A percentile compares a stretch with the other conserved stretches of the same genome.
Evolutionary conservation across 345 rosid genomes (phyloP).

Genomic region (Melaleuca alternifolia): DNA sequence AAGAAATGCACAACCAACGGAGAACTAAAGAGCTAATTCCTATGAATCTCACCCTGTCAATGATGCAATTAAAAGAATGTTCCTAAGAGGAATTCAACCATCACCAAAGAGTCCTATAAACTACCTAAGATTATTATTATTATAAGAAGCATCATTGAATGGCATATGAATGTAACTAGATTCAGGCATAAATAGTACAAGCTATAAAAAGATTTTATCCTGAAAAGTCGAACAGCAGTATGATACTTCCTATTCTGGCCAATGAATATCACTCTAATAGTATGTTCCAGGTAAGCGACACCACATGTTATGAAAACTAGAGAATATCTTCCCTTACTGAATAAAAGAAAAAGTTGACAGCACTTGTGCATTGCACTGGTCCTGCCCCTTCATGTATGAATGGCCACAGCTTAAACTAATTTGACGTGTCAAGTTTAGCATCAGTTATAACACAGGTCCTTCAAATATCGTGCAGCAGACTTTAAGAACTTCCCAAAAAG

Average conservation of each 20-base stretch:
- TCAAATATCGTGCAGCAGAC: not conserved
- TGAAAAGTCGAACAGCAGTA: not conserved
- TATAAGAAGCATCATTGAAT: not conserved
- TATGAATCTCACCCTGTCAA: not conserved
- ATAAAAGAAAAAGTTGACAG: not conserved
- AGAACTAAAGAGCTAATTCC: not conserved
- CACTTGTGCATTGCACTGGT: not conserved
- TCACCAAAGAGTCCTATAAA: not conserved
- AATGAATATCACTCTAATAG: not conserved
- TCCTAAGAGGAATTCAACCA: not conserved
- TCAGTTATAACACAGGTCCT: not conserved
- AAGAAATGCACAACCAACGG: not conserved
- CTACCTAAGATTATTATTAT: not conserved
- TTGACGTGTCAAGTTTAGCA: not conserved
- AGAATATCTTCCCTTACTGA: not conserved
- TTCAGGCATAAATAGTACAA: not conserved
- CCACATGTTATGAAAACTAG: not conserved
- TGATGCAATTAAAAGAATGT: not conserved
- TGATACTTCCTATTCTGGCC: not conserved
- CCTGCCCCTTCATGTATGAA: not conserved
- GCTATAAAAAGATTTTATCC: not conserved
- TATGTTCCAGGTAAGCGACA: not conserved
- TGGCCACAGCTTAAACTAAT: not conserved
- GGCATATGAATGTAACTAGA: not conserved
- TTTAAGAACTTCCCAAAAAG: not conserved